These are phyloP conservation scores for Ustilago bromivora DNA, from an alignment of 1,284 basidiomycete genomes.

Conservation along the genomic window DNA sequence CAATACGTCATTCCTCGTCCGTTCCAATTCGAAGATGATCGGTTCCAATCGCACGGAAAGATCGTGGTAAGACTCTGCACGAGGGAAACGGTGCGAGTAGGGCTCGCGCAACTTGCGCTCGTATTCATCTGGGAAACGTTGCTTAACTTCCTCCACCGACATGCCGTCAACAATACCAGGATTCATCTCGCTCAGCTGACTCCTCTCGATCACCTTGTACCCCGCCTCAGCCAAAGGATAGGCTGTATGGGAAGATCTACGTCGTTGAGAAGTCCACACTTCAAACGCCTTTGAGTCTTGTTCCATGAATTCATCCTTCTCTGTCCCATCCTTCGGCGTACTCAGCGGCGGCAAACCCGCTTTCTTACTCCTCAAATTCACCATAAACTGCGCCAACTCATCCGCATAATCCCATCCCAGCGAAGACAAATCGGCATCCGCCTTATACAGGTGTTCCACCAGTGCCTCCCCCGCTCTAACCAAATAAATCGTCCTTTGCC, in stretches of 20 bases:
- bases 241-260: conserved; percentile 92
- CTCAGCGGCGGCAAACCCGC: conserved; percentile 35
- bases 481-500: conserved; percentile 80
- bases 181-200: conserved; percentile 97
- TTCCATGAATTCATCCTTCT: conserved; percentile 36
- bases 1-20: conserved; percentile 78
- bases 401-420: conserved; percentile 95
- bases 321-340: not conserved
- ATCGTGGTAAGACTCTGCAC: conserved; percentile 82
- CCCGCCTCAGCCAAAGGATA: conserved; percentile 85
- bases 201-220: conserved; percentile 84
- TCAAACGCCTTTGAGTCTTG: conserved; percentile 69
- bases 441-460: conserved; percentile 98
- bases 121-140: conserved; percentile 93
- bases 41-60: conserved; percentile 77
- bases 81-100: conserved; percentile 81
- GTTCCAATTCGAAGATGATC: conserved; percentile 84
- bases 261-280: conserved; percentile 96
- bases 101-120: conserved; percentile 90
- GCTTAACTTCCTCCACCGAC: conserved; percentile 87
- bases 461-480: conserved; percentile 72
- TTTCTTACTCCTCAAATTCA: conserved; percentile 57
- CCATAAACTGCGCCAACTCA: conserved; percentile 70
- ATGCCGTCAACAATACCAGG: conserved; percentile 86
- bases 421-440: conserved; percentile 94